Percentiles rank a stretch among this genome's conserved stretches.
Conservation (phyloP, 192 early-diverging fungal genomes). For the Phlyctochytrium planicorne region DNA sequence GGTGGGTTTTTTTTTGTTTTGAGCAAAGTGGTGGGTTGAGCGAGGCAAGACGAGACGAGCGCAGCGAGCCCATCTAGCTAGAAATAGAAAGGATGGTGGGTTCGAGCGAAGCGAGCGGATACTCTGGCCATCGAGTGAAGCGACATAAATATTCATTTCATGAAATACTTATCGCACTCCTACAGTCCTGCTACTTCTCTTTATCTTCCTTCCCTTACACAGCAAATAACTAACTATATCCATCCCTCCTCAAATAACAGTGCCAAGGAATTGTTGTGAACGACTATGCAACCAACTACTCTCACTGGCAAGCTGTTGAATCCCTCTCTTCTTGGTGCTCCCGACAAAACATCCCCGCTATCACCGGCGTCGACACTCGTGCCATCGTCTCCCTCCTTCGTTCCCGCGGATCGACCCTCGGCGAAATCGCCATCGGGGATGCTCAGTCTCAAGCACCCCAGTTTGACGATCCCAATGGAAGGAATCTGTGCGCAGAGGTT, state of each 20-base stretch:
- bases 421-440: constrained; percentile 67
- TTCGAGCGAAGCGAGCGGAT: no score
- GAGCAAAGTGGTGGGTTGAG: no score
- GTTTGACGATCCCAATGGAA: constrained; percentile 70
- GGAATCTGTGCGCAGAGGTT: constrained; percentile 78
- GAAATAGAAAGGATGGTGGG: no score
- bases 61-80: no score
- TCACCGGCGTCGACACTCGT: constrained; percentile 90
- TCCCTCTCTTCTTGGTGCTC: constrained; percentile 87
- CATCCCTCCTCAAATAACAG: constrained; percentile 40
- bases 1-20: not conserved
- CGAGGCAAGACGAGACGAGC: no score
- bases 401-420: constrained; percentile 82
- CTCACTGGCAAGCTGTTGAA: constrained; percentile 92
- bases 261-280: constrained; percentile 83
- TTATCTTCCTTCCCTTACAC: no score
- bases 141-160: no score
- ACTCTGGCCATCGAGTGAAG: no score
- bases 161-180: no score
- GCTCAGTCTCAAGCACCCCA: constrained; percentile 30
- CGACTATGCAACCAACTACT: constrained; percentile 88
- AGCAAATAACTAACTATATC: not conserved
- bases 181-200: no score
- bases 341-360: constrained; percentile 78
- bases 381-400: constrained; percentile 82